Evolutionary conservation across 2,329 filamentous ascomycete species (phyloP).

Genomic region (Geosmithia morbida): DNA sequence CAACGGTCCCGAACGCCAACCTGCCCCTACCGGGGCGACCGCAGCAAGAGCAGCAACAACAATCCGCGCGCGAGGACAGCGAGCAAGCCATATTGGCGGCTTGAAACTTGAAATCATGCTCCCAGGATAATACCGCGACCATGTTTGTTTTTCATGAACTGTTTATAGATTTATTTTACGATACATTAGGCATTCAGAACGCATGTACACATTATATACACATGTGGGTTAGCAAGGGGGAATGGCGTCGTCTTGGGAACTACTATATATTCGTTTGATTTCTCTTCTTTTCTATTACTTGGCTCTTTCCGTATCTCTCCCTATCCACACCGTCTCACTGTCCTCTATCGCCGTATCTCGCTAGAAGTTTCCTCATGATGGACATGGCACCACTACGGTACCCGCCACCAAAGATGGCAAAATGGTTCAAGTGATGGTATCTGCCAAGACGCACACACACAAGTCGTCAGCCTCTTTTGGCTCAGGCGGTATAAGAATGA

Average conservation of each 20-base stretch:
- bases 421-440: conserved; percentile 85
- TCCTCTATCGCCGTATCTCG: conserved; percentile 47
- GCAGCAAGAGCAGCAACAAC: conserved; percentile 6
- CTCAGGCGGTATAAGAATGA: conserved; percentile 4
- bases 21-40: conserved; percentile 13
- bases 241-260: not conserved
- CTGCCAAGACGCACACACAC: conserved; percentile 20
- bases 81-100: conserved; percentile 24
- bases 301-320: no score
- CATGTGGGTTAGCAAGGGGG: not conserved
- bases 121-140: not conserved
- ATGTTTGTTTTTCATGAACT: not conserved
- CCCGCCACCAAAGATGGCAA: conserved; percentile 67
- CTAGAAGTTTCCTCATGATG: conserved; percentile 62
- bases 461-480: not conserved
- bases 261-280: not conserved
- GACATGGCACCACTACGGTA: conserved; percentile 64
- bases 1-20: conserved; percentile 16
- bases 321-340: not conserved
- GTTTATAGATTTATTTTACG: not conserved
- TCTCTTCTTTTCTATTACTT: not conserved
- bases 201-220: conserved; percentile 1
- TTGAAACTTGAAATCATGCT: conserved; percentile 3
- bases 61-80: conserved; percentile 10
- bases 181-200: not conserved